Evolutionary conservation across 2,329 filamentous ascomycete species (phyloP).

Genomic region (Penicillium sp.): DNA sequence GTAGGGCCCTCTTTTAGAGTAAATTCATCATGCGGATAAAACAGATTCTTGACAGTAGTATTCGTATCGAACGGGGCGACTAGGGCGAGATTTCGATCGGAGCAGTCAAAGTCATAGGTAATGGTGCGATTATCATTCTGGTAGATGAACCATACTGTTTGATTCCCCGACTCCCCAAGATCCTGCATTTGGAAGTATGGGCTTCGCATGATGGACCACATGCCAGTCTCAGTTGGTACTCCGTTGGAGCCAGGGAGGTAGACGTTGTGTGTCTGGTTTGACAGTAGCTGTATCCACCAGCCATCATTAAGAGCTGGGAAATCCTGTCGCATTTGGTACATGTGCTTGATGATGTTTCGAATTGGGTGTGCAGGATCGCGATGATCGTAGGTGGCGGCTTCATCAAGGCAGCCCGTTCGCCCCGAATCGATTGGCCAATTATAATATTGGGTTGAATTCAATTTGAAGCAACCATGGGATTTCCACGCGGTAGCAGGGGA

Average conservation of each 20-base stretch:
- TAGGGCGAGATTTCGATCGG: constrained; percentile 53
- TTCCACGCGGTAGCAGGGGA: constrained; percentile 66
- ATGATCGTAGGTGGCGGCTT: constrained; percentile 62
- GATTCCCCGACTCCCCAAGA: constrained; percentile 50
- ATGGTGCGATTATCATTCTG: constrained; percentile 53
- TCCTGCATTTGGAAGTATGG: constrained; percentile 58
- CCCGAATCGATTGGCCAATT: constrained; percentile 62
- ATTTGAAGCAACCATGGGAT: constrained; percentile 65
- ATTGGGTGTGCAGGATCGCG: constrained; percentile 66
- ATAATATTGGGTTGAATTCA: constrained; percentile 61
- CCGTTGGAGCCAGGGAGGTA: constrained; percentile 58
- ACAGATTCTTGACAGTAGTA: constrained; percentile 64
- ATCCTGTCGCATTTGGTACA: constrained; percentile 63
- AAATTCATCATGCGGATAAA: constrained; percentile 64
- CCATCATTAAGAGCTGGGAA: constrained; percentile 66
- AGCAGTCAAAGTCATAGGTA: constrained; percentile 63
- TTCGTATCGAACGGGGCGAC: constrained; percentile 60
- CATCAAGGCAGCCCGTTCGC: constrained; percentile 60
- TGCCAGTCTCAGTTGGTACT: constrained; percentile 59
- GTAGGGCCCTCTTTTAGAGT: constrained; percentile 53
- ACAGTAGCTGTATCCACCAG: constrained; percentile 59
- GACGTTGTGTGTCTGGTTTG: constrained; percentile 59
- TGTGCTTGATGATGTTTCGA: constrained; percentile 64
- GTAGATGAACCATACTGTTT: constrained; percentile 52
- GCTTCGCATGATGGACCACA: constrained; percentile 64